Evolutionary conservation across 2,329 filamentous ascomycete species (phyloP).

Genomic region (Xylaria hypoxylon): DNA sequence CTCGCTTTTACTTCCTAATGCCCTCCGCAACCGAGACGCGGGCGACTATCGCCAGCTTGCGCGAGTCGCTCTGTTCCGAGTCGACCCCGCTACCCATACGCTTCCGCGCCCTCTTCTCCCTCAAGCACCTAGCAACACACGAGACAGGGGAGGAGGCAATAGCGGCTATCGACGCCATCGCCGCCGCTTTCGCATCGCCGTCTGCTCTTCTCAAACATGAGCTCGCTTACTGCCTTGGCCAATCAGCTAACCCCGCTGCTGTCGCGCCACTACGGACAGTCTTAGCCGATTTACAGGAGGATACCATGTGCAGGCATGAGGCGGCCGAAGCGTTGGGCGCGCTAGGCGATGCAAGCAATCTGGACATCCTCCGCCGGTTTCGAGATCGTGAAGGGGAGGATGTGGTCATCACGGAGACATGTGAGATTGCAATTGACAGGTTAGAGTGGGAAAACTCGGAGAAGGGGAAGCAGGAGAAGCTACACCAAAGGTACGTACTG

Average conservation of each 20-base stretch:
- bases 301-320: conserved; percentile 96
- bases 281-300: conserved; percentile 82
- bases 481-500: conserved; percentile 78
- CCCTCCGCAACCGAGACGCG: conserved; percentile 41
- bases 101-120: conserved; percentile 96
- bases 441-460: conserved; percentile 92
- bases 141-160: conserved; percentile 69
- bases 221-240: conserved; percentile 94
- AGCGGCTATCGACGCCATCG: conserved; percentile 80
- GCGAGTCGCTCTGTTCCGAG: conserved; percentile 84
- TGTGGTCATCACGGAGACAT: conserved; percentile 90
- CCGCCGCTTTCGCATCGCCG: conserved; percentile 83
- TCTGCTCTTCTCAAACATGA: conserved; percentile 96
- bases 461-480: conserved; percentile 76
- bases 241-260: conserved; percentile 82
- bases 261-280: conserved; percentile 78
- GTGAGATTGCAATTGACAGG: conserved; percentile 93
- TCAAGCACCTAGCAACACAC: conserved; percentile 89
- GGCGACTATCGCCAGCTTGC: conserved; percentile 70
- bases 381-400: conserved; percentile 81
- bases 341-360: conserved; percentile 77
- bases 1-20: conserved; percentile 33
- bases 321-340: conserved; percentile 95
- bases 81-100: conserved; percentile 84
- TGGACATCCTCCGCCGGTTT: conserved; percentile 78